These are phyloP conservation scores for Fistulinella staudtii DNA, from an alignment of 1,284 basidiomycete genomes.

Conservation along the genomic window DNA sequence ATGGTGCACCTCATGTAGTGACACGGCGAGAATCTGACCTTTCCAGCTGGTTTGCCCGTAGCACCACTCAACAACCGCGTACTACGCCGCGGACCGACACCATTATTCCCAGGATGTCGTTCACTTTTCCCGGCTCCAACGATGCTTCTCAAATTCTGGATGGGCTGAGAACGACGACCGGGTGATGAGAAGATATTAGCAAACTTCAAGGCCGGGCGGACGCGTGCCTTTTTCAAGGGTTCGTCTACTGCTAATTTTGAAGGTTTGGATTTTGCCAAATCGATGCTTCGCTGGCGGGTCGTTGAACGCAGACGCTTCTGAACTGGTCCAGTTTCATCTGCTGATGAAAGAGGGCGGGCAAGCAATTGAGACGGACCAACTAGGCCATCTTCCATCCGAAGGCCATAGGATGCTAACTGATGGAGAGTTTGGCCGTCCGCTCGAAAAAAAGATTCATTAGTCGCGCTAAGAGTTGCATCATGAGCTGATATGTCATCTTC, in stretches of 20 bases:
- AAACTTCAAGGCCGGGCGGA: conserved; percentile 73
- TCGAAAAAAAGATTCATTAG: conserved; percentile 57
- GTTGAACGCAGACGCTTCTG: conserved; percentile 70
- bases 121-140: conserved; percentile 48
- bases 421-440: conserved; percentile 59
- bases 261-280: conserved; percentile 41
- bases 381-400: conserved; percentile 33
- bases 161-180: conserved; percentile 67
- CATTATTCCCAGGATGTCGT: conserved; percentile 39
- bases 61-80: conserved; percentile 58
- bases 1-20: neutral
- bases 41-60: conserved; percentile 45
- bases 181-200: conserved; percentile 79
- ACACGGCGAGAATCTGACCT: conserved; percentile 26
- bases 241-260: conserved; percentile 60
- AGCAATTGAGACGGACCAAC: conserved; percentile 42
- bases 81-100: conserved; percentile 57
- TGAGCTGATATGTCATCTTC: conserved; percentile 4
- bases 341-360: conserved; percentile 68
- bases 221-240: conserved; percentile 78
- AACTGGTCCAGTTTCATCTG: conserved; percentile 73
- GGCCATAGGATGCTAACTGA: conserved; percentile 38
- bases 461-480: conserved; percentile 39
- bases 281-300: conserved; percentile 50
- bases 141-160: conserved; percentile 52